Conservation (phyloP, 2,329 filamentous ascomycete species). For the Aspergillus carbonarius region DNA sequence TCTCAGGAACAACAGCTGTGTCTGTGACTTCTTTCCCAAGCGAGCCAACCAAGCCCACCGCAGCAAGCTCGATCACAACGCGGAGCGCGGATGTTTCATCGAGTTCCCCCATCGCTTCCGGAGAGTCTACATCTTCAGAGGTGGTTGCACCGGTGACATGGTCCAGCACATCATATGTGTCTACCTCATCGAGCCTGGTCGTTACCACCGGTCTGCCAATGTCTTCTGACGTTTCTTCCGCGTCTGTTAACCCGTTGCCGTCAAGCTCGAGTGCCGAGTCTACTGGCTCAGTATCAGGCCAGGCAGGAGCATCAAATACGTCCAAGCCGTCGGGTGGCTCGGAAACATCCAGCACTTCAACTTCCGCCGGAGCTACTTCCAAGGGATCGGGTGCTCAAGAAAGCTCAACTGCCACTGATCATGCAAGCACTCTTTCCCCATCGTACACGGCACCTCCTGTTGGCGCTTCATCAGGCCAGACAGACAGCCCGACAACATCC, state of each 20-base stretch:
- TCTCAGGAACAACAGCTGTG: conserved; percentile 5
- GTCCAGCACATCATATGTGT: neutral
- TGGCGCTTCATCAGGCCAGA: neutral
- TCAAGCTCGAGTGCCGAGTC: neutral
- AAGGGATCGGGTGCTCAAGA: neutral
- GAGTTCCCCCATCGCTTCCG: neutral
- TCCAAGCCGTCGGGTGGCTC: neutral
- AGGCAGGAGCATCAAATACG: neutral
- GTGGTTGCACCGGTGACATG: neutral
- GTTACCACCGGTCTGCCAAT: neutral
- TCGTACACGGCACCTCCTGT: neutral
- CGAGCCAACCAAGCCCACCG: conserved; percentile 7
- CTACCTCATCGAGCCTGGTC: neutral
- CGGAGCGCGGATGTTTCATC: conserved; percentile 5
- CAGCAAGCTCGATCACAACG: neutral
- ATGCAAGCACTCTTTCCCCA: neutral
- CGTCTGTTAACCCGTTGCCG: neutral
- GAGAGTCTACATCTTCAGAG: conserved; percentile 2
- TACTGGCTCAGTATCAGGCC: neutral
- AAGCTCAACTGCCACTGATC: neutral
- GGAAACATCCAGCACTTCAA: neutral
- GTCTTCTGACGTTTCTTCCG: neutral
- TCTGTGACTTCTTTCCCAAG: conserved; percentile 15
- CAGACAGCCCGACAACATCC: neutral
- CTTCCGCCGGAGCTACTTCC: neutral